Evolutionary conservation across 331 rosid species (phyloP), one percentile per base, ranked within the genome.

Genomic region (Telfairia occidentalis): DNA sequence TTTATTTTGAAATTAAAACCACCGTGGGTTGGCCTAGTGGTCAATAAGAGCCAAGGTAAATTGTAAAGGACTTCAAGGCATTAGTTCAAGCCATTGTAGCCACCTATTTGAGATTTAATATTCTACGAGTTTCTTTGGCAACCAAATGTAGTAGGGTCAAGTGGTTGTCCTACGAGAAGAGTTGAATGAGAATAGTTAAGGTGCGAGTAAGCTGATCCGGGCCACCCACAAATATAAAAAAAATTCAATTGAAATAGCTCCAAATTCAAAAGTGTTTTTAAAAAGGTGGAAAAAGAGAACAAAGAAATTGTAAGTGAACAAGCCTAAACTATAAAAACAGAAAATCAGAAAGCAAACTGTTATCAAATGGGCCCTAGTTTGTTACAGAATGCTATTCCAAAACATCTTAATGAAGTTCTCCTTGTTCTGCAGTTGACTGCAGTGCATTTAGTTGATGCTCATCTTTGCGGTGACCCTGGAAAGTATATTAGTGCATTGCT

Each of bases 391-490:
- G 37, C 28, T 78, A 32, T 26, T 19, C 5, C 24, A 26, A 57
- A 48, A 54, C 72, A 64, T 61, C 83, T 85, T 75, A 76, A 72
- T 67, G 71, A 34, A 64, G 66, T 83, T 80, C 48, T 84, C 50
- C 73, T 83, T 77, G 15, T 81, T 81, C 77, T 87, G 91, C 96
- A 94, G 97, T 79, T 94, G 89, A 83, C 90, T 43, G 98, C 97
- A 16, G 90, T 94, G 74, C 97, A 91, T 87, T 87, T 94, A 86
- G 86, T 94, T 74, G 97, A 94, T 78, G 87, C 97, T 58, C 97
- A 91, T 83, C 97, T 94, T 85, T 91, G 98, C 82, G 84, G 97
- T 76, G 98, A 94, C 85, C 90, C 98, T 77, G 97, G 92, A 63
- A 94, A 94, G 85, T 94, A 94, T 81, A 83, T 88, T 43, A 94